Base-by-base conservation (phyloP, 2,329 filamentous ascomycete species). In the Hymenoscyphus infarciens region DNA sequence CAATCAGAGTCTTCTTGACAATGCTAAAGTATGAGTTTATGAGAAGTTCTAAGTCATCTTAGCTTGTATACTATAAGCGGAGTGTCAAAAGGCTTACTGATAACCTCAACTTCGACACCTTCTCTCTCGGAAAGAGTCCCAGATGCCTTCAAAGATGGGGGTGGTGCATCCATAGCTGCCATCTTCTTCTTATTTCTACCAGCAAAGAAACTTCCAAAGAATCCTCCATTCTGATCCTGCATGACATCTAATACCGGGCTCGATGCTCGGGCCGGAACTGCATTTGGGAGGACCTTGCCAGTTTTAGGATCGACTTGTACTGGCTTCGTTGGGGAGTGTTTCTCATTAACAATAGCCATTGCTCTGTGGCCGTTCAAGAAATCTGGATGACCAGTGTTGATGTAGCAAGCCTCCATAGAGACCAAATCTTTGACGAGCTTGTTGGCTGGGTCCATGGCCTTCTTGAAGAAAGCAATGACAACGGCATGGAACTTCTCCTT, bases 121-220 rank as follows among this genome's bases (percentile, higher is more conserved):
- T 99, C 95, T 65, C 95, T 92, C 79, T 99, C 95, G 5, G 91
- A 96, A 45, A 99, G 82, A 29, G 89, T 96, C 52, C 95, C 94
- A 2, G 92, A 96, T 38, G 95, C 95, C 81, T 97, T 99, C 63
- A 99, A 86, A 52, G 87, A 94, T 33, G 95, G 86, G 66, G 95
- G 95, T 45, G 95, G 95, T 15, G 95, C 83, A 76, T 99, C 95
- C 95, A 99, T 99, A 56, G 94, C 93, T n/a, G 95, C 95, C 80
- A 96, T 96, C 88, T 97, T 98, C 86, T 99, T 99, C 87, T 98
- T 99, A 81, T 98, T 99, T 86, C 98, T 99, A 74, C 91, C 93
- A 11, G 95, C 92, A 75, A 97, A 99, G 85, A 99, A 99, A 73
- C 91, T 96, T 70, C 95, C 95, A 72, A 99, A 99, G 84, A 99